A percentile compares a stretch with the other conserved stretches of the same genome.
Evolutionary conservation across 176 grass and related monocot genomes (phyloP).

Genomic region (Bolboschoenus planiculmis): DNA sequence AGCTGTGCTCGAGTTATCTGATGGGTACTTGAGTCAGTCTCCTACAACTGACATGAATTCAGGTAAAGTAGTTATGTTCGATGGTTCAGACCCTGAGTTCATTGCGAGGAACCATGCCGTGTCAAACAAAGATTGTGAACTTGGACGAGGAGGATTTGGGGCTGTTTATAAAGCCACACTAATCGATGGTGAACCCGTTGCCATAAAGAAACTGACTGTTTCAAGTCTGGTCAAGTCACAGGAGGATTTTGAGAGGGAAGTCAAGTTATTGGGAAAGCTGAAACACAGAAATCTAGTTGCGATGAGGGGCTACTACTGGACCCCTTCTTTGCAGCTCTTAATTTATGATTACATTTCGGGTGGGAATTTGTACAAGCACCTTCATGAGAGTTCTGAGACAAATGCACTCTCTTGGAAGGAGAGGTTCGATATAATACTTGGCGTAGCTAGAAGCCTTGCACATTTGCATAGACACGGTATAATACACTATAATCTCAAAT

Average conservation of each 20-base stretch:
- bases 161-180: conserved; percentile 82
- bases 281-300: conserved; percentile 74
- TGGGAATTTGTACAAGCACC: conserved; percentile 74
- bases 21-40: conserved; percentile 83
- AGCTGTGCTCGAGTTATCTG: conserved; percentile 53
- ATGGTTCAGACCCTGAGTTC: conserved; percentile 83
- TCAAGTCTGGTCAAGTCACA: conserved; percentile 98
- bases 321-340: conserved; percentile 86
- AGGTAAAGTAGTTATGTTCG: conserved; percentile 96
- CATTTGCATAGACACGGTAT: conserved; percentile 74
- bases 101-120: conserved; percentile 85
- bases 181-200: conserved; percentile 71
- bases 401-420: conserved; percentile 83
- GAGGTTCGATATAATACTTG: conserved; percentile 84
- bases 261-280: conserved; percentile 79
- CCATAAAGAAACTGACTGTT: conserved; percentile 97
- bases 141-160: conserved; percentile 96
- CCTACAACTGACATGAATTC: conserved; percentile 73
- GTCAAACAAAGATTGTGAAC: conserved; percentile 94
- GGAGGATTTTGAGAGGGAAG: conserved; percentile 95
- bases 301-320: conserved; percentile 95
- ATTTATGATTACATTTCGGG: conserved; percentile 91
- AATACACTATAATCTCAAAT: conserved; percentile 98
- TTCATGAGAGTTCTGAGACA: conserved; percentile 68
- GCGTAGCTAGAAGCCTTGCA: conserved; percentile 71